Evolutionary conservation across 2,329 filamentous ascomycete genomes (phyloP).

Genomic region (Beauveria sp.): DNA sequence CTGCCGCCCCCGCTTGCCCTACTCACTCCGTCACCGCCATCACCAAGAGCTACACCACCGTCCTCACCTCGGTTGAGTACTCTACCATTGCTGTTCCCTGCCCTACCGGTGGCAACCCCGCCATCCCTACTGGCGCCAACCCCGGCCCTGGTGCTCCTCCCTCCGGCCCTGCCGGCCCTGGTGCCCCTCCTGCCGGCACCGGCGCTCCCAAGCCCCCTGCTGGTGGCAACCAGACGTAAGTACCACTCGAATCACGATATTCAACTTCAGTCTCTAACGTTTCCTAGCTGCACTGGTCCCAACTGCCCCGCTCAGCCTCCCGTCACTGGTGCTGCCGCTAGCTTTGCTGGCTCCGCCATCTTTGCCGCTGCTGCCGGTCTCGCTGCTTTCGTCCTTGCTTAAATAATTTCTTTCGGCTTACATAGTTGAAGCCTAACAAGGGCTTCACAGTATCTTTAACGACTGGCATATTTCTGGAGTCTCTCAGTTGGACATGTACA

Average conservation of each 20-base stretch:
- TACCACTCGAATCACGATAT: background rate
- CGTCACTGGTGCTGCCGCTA: conserved; percentile 44
- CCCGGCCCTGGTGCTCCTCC: conserved; percentile 13
- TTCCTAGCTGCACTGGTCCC: conserved; percentile 18
- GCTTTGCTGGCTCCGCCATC: conserved; percentile 44
- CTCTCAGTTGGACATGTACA: conserved; percentile 29
- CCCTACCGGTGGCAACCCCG: conserved; percentile 23
- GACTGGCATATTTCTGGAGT: conserved; percentile 24
- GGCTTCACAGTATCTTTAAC: conserved; percentile 29
- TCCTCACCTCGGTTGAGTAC: conserved; percentile 48
- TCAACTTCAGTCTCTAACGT: too few species aligned
- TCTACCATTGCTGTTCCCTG: conserved; percentile 38
- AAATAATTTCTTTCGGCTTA: conserved; percentile 33
- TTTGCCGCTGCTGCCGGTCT: conserved; percentile 49
- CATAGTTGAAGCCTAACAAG: conserved; percentile 31
- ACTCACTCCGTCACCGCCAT: conserved; percentile 40
- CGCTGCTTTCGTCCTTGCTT: conserved; percentile 46
- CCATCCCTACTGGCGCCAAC: conserved; percentile 17
- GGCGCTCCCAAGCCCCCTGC: conserved; percentile 5
- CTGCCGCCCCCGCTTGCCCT: conserved; percentile 20
- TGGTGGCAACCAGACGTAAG: conserved; percentile 26
- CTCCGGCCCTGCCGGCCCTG: too few species aligned
- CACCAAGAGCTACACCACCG: conserved; percentile 49
- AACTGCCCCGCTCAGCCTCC: conserved; percentile 18
- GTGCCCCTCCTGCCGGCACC: conserved; percentile 27